Percentiles rank a stretch among this genome's conserved stretches.
Conservation (phyloP, 768 basidiomycete species). For the Podaxis rugospora region DNA sequence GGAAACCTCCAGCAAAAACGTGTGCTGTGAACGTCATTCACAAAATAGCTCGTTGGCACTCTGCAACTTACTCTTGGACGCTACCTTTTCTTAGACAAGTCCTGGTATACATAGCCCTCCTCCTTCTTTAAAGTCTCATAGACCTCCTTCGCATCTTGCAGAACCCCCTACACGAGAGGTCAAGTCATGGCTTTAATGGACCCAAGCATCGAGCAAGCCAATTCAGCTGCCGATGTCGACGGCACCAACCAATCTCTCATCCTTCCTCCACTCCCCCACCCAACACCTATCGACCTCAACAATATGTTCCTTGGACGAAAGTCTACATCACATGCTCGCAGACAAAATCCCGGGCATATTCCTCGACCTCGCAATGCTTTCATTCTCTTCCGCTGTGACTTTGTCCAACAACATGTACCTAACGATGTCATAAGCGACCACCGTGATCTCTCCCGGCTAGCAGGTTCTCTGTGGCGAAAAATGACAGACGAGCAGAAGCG, state of each 20-base stretch:
- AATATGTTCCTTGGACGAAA: not conserved
- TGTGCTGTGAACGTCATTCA: not conserved
- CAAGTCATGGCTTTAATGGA: too few species aligned
- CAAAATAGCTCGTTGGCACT: not conserved
- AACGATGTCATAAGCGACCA: constrained; percentile 4
- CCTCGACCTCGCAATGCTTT: constrained; percentile 76
- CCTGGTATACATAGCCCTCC: too few species aligned
- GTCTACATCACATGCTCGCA: constrained; percentile 42
- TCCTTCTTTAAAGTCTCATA: too few species aligned
- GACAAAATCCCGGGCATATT: constrained; percentile 50
- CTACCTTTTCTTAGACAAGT: too few species aligned
- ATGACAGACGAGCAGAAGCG: constrained; percentile 2
- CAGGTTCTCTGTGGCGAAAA: constrained; percentile 4
- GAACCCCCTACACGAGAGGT: too few species aligned
- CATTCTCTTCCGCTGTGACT: constrained; percentile 75
- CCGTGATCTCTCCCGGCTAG: constrained; percentile 1
- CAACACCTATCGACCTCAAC: not conserved
- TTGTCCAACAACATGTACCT: constrained; percentile 43
- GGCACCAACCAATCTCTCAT: not conserved
- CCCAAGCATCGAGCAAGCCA: too few species aligned
- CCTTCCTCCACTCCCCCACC: not conserved
- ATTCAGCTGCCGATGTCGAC: not conserved
- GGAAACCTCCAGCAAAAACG: not conserved
- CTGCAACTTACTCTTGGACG: not conserved
- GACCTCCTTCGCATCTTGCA: too few species aligned